Percentiles rank a stretch among this genome's conserved stretches.
phyloP scores from a whole-genome alignment of 75 land plant genomes.

The Sequoiadendron giganteum region DNA sequence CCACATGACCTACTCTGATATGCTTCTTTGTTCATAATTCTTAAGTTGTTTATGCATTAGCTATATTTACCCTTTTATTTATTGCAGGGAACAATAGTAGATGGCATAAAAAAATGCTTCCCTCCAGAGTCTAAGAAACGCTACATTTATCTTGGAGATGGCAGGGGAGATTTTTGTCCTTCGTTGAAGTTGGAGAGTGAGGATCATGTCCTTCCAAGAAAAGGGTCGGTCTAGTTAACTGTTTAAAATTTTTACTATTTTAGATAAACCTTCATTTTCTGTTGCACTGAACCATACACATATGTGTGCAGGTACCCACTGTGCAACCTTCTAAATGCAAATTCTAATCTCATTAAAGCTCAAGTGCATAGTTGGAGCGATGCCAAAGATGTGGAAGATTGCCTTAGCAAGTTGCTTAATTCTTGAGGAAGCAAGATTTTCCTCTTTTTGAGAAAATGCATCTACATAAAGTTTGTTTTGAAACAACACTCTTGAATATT shows the following conservation, averaged over 20 bases:
- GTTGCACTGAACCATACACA: not conserved
- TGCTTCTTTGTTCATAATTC: not conserved
- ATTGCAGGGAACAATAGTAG: slow-evolving; percentile 11
- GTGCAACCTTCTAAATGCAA: not conserved
- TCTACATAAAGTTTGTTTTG: not conserved
- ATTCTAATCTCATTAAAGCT: slow-evolving; percentile 6
- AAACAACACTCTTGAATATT: not conserved
- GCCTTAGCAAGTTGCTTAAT: not conserved
- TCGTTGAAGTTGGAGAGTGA: slow-evolving; percentile 44
- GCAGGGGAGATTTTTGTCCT: slow-evolving; percentile 82
- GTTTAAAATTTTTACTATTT: not conserved
- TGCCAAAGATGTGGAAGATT: slow-evolving; percentile 12
- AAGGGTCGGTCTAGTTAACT: slow-evolving; percentile 10
- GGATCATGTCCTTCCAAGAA: slow-evolving; percentile 74
- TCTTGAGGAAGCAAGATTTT: not conserved
- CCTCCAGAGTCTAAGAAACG: slow-evolving; percentile 20
- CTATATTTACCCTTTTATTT: not conserved
- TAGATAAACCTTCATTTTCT: not conserved
- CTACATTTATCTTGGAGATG: slow-evolving; percentile 81
- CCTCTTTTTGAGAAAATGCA: not conserved
- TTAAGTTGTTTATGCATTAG: not conserved
- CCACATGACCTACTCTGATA: not conserved
- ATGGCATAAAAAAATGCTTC: slow-evolving; percentile 2
- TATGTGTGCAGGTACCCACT: slow-evolving; percentile 14
- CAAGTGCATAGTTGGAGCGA: slow-evolving; percentile 13